Evolutionary conservation across 1,284 basidiomycete species (phyloP), one percentile per base, ranked within the genome.

Genomic region (Tylopilus sp.): DNA sequence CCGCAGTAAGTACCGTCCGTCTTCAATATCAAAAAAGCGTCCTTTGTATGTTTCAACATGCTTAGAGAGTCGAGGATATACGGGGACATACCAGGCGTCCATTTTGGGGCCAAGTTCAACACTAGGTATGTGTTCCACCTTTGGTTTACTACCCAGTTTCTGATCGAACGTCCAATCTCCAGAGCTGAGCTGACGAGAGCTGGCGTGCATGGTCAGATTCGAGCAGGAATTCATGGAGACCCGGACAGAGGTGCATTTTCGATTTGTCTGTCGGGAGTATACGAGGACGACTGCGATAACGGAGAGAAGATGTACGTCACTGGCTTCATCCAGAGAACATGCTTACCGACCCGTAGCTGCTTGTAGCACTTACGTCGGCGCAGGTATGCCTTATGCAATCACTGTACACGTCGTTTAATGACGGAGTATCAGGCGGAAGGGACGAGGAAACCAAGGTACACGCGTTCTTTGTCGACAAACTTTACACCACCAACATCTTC

Each of bases 231-330:
- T 6, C 55, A 61, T 7, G 64, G 66, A 4, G 56, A 59, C 34
- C 0, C 49, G 3, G 21, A 41, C 3, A 52, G 56, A 0, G 73
- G 73, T 1, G 73, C 72, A 6, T 72, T 56, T 37, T 74, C 74
- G 7, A 64, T 76, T n/a, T 73, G 72, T 8, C 30, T 75, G 11
- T 73, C 72, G 7, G 68, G 61, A 3, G 67, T 66, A 11, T 76
- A 76, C 44, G 67, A 70, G 36, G 74, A 76, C 49, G 66, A 76
- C 49, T 19, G 53, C 6, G 74, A 76, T 38, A 11, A 47, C 0
- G 74, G 74, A 3, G 62, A 73, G 1, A 60, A 15, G 25, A 68
- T 76, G 74, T 75, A 55, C 35, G 71, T 51, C 18, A 16, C 13
- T 26, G 29, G 13, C 15, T 40, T 18, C 6, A n/a, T 34, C 19